These are phyloP conservation scores for Aristolochia contorta DNA, from an alignment of 164 flowering plant genomes.

Conservation along the genomic window DNA sequence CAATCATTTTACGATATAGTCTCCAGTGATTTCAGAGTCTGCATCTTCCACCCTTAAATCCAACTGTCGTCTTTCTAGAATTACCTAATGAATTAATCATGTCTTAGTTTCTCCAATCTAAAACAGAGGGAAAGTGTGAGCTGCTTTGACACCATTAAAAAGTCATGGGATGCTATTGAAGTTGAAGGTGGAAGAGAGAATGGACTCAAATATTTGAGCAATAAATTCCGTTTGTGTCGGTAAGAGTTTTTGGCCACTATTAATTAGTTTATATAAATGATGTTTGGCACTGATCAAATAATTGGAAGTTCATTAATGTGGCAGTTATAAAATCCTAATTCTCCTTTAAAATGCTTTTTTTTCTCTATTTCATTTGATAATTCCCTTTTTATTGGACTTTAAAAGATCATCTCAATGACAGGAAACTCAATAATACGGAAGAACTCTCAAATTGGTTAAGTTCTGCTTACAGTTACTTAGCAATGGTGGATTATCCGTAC, in stretches of 20 bases:
- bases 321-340: no score
- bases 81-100: no score
- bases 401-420: constrained; percentile 13
- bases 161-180: constrained; percentile 58
- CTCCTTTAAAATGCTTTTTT: no score
- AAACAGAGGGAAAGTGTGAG: constrained; percentile 62
- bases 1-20: constrained; percentile 75
- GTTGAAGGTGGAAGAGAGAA: constrained; percentile 36
- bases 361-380: no score
- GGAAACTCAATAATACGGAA: constrained; percentile 41
- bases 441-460: constrained; percentile 65
- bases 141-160: constrained; percentile 68
- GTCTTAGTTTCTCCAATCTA: not conserved
- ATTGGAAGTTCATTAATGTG: no score
- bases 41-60: not conserved
- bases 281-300: no score
- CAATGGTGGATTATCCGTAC: constrained; percentile 87
- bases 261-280: no score
- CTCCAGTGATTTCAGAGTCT: constrained; percentile 58
- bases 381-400: no score
- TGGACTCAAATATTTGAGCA: constrained; percentile 49
- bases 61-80: not conserved
- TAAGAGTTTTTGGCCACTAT: constrained; percentile 17
- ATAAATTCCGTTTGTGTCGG: constrained; percentile 57
- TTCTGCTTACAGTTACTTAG: constrained; percentile 80